phyloP scores from a whole-genome alignment of 2,329 filamentous ascomycete species.

The Raffaelea deltoideospora region DNA sequence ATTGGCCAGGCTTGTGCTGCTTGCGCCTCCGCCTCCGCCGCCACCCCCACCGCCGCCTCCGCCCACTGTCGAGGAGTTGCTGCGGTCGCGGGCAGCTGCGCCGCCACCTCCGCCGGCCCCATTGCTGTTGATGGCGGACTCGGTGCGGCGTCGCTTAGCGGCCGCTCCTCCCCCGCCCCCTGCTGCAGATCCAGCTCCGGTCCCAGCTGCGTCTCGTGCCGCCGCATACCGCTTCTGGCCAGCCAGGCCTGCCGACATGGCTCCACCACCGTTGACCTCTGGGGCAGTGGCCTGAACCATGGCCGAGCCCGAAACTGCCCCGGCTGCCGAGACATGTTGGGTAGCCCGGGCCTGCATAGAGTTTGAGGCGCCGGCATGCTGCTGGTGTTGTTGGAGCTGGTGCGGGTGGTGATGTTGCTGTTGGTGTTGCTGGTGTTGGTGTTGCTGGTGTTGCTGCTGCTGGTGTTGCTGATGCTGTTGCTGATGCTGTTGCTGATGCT shows the following conservation, averaged over 20 bases:
- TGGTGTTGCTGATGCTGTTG: not conserved
- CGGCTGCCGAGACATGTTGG: not conserved
- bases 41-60: not conserved
- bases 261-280: conserved; percentile 25
- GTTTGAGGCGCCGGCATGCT: not conserved
- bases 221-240: conserved; percentile 25
- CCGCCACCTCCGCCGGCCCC: conserved; percentile 1
- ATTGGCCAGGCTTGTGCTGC: conserved; percentile 1
- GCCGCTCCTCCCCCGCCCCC: too few relatives aligned
- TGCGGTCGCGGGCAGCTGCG: not conserved
- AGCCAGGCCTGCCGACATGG: not conserved
- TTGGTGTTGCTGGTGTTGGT: conserved; percentile 6
- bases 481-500: too few relatives aligned
- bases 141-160: conserved; percentile 22
- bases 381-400: conserved; percentile 1
- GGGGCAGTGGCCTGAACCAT: conserved; percentile 41
- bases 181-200: too few relatives aligned
- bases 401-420: conserved; percentile 8
- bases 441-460: not conserved
- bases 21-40: not conserved
- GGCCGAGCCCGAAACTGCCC: conserved; percentile 12
- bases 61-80: too few relatives aligned
- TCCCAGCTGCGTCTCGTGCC: conserved; percentile 5
- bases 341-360: not conserved
- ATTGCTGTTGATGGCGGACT: conserved; percentile 6